A percentile compares a stretch with the other conserved stretches of the same genome.
These are phyloP conservation scores for Nicotiana rustica DNA, from an alignment of 305 asterid genomes.

Conservation along the genomic window DNA sequence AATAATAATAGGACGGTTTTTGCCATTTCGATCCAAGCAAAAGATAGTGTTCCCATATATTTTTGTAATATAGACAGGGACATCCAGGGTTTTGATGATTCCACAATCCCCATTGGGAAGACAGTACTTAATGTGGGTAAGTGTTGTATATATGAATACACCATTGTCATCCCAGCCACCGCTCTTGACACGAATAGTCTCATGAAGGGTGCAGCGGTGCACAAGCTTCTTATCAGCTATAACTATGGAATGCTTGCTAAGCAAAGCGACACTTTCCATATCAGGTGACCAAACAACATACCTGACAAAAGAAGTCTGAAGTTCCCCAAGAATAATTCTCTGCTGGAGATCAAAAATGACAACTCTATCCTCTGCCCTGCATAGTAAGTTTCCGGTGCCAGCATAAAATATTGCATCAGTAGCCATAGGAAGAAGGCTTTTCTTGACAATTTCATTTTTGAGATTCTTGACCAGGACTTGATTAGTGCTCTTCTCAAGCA, in stretches of 20 bases:
- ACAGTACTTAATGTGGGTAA: conserved; percentile 80
- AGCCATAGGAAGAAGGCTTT: conserved; percentile 60
- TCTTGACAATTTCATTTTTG: conserved; percentile 57
- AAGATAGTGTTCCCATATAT: conserved; percentile 67
- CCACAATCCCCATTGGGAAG: conserved; percentile 69
- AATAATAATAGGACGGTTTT: conserved; percentile 63
- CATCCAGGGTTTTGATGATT: conserved; percentile 69
- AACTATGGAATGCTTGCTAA: conserved; percentile 76
- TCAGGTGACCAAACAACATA: conserved; percentile 82
- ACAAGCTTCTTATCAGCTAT: conserved; percentile 78
- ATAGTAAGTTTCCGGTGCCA: conserved; percentile 79
- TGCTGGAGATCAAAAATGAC: conserved; percentile 77
- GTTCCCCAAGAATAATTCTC: conserved; percentile 68
- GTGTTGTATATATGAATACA: conserved; percentile 73
- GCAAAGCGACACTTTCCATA: conserved; percentile 77
- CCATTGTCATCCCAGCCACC: conserved; percentile 92
- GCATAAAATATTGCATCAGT: conserved; percentile 79
- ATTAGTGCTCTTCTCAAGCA: conserved; percentile 57
- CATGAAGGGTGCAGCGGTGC: conserved; percentile 82
- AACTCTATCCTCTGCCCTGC: conserved; percentile 86
- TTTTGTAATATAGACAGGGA: conserved; percentile 73
- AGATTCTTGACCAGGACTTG: conserved; percentile 52
- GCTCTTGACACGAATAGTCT: conserved; percentile 83
- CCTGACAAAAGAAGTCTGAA: conserved; percentile 67
- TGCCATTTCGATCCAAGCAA: conserved; percentile 80